Evolutionary conservation across 805 yeast genomes (phyloP), one percentile per base, ranked within the genome.

Genomic region (Candida vartiovaarae): DNA sequence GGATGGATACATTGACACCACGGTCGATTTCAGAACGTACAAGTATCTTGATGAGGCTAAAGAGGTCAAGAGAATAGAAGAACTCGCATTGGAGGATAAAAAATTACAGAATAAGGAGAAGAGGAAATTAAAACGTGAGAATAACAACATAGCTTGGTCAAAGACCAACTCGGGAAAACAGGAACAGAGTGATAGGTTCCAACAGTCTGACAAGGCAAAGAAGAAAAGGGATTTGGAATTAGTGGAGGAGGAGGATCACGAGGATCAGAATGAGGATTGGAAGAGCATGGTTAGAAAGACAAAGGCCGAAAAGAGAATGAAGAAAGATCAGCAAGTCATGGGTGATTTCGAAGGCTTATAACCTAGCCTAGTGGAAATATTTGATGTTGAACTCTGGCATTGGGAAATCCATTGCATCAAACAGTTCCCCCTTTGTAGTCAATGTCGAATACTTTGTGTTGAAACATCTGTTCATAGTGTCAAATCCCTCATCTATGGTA

Each of bases 231-330:
- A 80, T 38, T 28, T 53, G 32, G 88, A 84, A 1, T 72, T 82
- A n/a, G 84, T 81, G 46, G 74, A 71, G 45, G 50, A 51, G 7
- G 43, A 55, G 15, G 68, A 65, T 29, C 76, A 70, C 10, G 64
- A 60, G 23, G 66, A 59, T 29, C 64, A 59, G n/a, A 82, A 74
- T 40, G 64, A 68, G 35, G 98, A 93, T 64, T 93, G 98, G 99
- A 93, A 93, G 64, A 90, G 84, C 29, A 56, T 82, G 25, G 83
- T 91, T 1, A 66, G 77, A 49, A 74, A 75, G 39, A 79, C 72
- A 48, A 90, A 87, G 59, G 78, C 72, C 62, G 70, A 70, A 50
- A 82, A 79, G 61, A 63, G 61, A 24, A 50, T 28, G 39, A 45
- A 43, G 32, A 51, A 50, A n/a, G 51, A 55, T 32, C 67, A 60